Conservation (phyloP, 2,329 filamentous ascomycete genomes). For the Proliferodiscus dingleyae region DNA sequence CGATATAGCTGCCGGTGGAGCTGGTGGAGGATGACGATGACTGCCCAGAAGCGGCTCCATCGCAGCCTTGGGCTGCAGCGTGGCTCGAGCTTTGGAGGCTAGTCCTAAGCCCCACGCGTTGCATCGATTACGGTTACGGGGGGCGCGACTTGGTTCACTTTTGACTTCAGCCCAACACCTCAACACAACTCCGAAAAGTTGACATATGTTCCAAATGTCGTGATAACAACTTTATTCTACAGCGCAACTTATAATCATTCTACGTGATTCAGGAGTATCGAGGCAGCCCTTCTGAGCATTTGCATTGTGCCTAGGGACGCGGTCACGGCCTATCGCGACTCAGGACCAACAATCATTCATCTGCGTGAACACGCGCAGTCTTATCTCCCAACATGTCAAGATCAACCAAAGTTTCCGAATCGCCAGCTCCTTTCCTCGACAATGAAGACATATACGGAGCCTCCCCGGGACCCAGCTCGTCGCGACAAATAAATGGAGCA, state of each 20-base stretch:
- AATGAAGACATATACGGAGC: slow-evolving; percentile 31
- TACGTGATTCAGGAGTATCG: not conserved
- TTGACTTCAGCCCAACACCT: not conserved
- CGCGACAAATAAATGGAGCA: slow-evolving; percentile 10
- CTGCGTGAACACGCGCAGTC: too few species aligned
- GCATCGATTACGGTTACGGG: not conserved
- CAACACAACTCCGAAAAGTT: not conserved
- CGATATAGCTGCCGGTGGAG: not conserved
- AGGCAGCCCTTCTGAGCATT: not conserved
- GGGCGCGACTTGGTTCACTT: not conserved
- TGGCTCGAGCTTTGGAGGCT: not conserved
- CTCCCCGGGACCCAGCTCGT: slow-evolving; percentile 23
- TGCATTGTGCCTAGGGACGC: not conserved
- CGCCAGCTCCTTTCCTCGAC: slow-evolving; percentile 21
- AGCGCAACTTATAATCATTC: not conserved
- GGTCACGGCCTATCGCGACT: not conserved
- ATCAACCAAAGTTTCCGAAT: slow-evolving; percentile 25
- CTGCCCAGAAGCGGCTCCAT: not conserved
- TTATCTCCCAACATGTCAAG: too few species aligned
- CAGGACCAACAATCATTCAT: not conserved
- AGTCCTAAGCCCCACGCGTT: not conserved
- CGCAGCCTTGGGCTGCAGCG: not conserved
- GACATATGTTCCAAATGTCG: not conserved
- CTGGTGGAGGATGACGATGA: not conserved
- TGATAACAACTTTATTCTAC: not conserved